Percentiles rank a stretch among this genome's conserved stretches.
Evolutionary conservation across 331 rosid genomes (phyloP).

Genomic region (Phaseolus coccineus): DNA sequence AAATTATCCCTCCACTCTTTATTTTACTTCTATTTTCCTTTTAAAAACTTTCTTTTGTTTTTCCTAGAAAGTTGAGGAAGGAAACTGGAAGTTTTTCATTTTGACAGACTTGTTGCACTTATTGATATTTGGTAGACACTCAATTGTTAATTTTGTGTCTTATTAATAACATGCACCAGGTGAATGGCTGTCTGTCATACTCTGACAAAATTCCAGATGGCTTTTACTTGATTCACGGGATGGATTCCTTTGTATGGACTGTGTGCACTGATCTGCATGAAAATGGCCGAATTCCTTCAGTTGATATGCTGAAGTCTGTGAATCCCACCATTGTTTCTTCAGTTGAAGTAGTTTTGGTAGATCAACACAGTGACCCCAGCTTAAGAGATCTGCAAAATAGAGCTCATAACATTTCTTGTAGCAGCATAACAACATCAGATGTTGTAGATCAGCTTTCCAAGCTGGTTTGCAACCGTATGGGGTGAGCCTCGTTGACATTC

Average conservation of each 20-base stretch:
- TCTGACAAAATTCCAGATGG: slow-evolving; percentile 90
- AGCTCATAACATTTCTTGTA: slow-evolving; percentile 64
- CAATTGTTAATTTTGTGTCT: slow-evolving; percentile 43
- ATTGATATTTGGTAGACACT: slow-evolving; percentile 23
- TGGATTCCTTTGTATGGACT: slow-evolving; percentile 92
- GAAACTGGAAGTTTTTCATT: slow-evolving; percentile 31
- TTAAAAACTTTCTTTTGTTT: not conserved
- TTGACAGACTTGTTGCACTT: slow-evolving; percentile 34
- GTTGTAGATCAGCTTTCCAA: slow-evolving; percentile 93
- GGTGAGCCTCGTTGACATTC: slow-evolving; percentile 69
- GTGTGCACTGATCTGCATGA: slow-evolving; percentile 90
- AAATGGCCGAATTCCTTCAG: slow-evolving; percentile 87
- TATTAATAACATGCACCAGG: slow-evolving; percentile 66
- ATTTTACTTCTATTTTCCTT: not conserved
- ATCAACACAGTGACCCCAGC: slow-evolving; percentile 74
- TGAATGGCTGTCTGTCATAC: slow-evolving; percentile 96
- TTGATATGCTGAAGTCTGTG: slow-evolving; percentile 80
- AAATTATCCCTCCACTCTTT: slow-evolving; percentile 2
- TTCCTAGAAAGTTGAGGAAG: slow-evolving; percentile 14
- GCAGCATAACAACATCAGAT: slow-evolving; percentile 77
- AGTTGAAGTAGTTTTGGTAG: slow-evolving; percentile 87
- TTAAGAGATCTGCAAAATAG: slow-evolving; percentile 88
- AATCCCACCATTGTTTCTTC: slow-evolving; percentile 68
- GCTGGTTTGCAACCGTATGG: slow-evolving; percentile 90
- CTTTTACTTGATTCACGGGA: slow-evolving; percentile 86